Conservation (phyloP, 768 basidiomycete genomes). For the Lentinus tigrinus region DNA sequence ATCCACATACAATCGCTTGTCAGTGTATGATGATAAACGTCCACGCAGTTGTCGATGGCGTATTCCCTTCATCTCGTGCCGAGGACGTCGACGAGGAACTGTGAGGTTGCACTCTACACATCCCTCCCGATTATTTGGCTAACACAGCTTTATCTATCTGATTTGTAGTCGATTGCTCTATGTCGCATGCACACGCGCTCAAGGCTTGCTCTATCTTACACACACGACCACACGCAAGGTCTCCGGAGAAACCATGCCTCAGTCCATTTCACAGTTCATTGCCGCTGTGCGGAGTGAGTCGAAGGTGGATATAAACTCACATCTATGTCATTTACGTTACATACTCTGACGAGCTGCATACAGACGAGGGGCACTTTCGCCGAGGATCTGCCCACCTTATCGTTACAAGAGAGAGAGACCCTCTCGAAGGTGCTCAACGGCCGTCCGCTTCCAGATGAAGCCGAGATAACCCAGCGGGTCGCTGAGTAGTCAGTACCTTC, state of each 20-base stretch:
- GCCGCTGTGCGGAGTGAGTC: conserved; percentile 39
- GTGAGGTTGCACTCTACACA: conserved; percentile 35
- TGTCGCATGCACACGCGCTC: conserved; percentile 87
- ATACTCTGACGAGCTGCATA: too few relatives aligned
- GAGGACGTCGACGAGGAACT: conserved; percentile 83
- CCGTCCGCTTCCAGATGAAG: conserved; percentile 43
- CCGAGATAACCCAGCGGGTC: conserved; percentile 40
- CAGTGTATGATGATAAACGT: neutral
- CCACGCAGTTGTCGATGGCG: conserved; percentile 63
- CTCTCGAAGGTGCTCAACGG: conserved; percentile 52
- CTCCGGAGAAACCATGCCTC: conserved; percentile 52
- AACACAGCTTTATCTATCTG: neutral
- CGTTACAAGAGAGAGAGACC: conserved; percentile 41
- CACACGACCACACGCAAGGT: conserved; percentile 49
- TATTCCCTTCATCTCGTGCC: conserved; percentile 72
- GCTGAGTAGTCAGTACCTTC: conserved; percentile 47
- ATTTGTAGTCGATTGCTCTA: conserved; percentile 73
- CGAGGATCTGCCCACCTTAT: conserved; percentile 42
- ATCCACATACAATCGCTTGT: neutral
- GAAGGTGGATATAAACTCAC: too few relatives aligned
- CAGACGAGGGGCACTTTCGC: conserved; percentile 40
- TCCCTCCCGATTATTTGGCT: neutral
- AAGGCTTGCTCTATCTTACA: conserved; percentile 63
- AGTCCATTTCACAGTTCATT: conserved; percentile 60
- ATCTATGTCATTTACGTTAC: too few relatives aligned